Base-by-base conservation (phyloP, 441 rosid species). In the Gossypium lobatum region DNA sequence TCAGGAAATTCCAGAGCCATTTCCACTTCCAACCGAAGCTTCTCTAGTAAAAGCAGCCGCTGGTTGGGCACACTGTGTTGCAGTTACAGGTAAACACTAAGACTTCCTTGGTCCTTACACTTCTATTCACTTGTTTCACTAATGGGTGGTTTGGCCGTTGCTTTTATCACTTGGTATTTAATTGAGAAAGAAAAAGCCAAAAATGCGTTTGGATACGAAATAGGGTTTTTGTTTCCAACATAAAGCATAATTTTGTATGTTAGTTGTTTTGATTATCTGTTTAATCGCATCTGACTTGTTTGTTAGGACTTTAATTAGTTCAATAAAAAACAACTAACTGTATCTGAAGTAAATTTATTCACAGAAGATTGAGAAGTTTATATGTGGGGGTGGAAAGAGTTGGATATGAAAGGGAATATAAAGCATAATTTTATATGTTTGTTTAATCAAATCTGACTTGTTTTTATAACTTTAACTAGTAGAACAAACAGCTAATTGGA, bases 41-140 rank as follows among this genome's bases (percentile, higher is more conserved):
- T 78, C 85, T 61, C 75, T 93, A 28, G 80, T 84, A 55, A 88
- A 81, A 76, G 97, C 98, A 70, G 97, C 93, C 14, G 95, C 98
- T 5, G 97, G 99, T 52, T 95, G 99, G 99, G 99, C 97, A 13
- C 99, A 95, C 76, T 95, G 98, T 80, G 92, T 86, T 58, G 88
- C 97, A 58, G 90, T 87, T 76, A 92, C 96, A 77, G 98, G 99
- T 96, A 61, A 6, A 31, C 14, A 11, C 20, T 14, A 11, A 63
- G 67, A 46, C 57, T 52, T 52, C 21, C 17, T 64, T 4, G 6
- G 6, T 31, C 7, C 17, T 20, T 31, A 5, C 37, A 31, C 37
- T 31, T 31, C 7, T 31, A 31, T 31, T 31, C 37, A 31, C 7
- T 31, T 31, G 37, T 31, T 31, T 31, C 37, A 31, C 37, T 31